These are phyloP conservation scores for Corylus americana DNA, from an alignment of 306 rosid genomes.

Conservation along the genomic window DNA sequence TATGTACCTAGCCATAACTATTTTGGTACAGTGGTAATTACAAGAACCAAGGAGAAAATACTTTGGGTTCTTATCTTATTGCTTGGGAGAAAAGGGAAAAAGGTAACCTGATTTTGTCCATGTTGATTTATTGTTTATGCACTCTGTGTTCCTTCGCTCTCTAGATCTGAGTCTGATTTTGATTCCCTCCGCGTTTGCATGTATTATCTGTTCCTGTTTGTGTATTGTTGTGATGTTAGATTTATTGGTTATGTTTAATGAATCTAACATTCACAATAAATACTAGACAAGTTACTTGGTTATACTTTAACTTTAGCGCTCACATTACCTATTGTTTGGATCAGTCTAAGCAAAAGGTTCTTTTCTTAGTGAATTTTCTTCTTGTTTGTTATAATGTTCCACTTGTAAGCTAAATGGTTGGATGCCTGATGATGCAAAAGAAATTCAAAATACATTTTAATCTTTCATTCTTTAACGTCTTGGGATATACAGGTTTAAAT, in stretches of 20 bases:
- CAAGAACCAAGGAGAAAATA: background rate
- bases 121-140: background rate
- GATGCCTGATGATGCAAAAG: conserved; percentile 1
- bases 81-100: background rate
- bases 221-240: background rate
- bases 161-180: conserved; percentile 3
- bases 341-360: conserved; percentile 6
- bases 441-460: background rate
- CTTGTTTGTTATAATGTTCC: conserved; percentile 7
- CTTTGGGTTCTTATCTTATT: background rate
- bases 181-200: background rate
- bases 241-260: background rate
- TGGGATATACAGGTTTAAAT: conserved; percentile 62
- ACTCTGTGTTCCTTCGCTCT: conserved; percentile 9
- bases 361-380: conserved; percentile 1
- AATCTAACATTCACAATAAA: background rate
- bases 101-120: background rate
- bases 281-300: background rate
- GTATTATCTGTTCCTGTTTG: background rate
- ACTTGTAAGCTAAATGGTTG: conserved; percentile 1
- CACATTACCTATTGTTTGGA: background rate
- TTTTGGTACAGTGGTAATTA: background rate
- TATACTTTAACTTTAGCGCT: background rate
- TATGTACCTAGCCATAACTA: background rate
- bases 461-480: conserved; percentile 10